Conservation (phyloP, 805 yeast genomes). For the Wickerhamomyces subpelliculosus region DNA sequence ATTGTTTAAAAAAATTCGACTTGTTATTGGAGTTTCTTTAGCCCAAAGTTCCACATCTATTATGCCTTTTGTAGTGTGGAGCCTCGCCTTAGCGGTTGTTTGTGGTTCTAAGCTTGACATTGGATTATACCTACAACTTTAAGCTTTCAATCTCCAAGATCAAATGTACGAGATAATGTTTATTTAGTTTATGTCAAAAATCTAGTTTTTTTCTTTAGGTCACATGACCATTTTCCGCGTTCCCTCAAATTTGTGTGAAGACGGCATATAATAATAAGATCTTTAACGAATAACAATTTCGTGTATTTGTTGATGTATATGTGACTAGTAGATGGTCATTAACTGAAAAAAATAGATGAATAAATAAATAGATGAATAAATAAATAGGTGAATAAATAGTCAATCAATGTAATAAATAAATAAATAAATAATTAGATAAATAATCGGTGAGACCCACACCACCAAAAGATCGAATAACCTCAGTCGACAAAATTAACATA, state of each 20-base stretch:
- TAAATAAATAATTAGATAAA: constrained; percentile 1
- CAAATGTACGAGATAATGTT: no score
- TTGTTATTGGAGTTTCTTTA: constrained; percentile 49
- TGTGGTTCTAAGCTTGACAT: constrained; percentile 36
- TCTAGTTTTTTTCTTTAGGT: no score
- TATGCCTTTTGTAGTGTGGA: constrained; percentile 52
- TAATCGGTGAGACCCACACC: not conserved
- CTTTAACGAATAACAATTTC: no score
- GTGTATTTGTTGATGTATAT: no score
- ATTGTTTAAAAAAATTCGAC: constrained; percentile 40
- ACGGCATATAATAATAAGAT: no score
- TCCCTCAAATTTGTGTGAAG: no score
- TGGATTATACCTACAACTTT: not conserved
- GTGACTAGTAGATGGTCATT: no score
- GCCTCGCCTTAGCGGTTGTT: constrained; percentile 50
- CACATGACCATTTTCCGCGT: no score
- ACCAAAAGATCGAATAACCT: not conserved
- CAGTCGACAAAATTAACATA: constrained; percentile 10
- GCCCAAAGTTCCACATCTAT: constrained; percentile 64
- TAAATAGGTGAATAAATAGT: constrained; percentile 1
- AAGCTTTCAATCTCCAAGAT: not conserved
- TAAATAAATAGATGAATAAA: no score
- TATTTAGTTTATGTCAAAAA: no score
- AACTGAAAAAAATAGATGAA: no score
- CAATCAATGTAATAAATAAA: constrained; percentile 6